These are phyloP conservation scores for Colletotrichum tropicale DNA, from an alignment of 2,329 filamentous ascomycete genomes.

Conservation along the genomic window DNA sequence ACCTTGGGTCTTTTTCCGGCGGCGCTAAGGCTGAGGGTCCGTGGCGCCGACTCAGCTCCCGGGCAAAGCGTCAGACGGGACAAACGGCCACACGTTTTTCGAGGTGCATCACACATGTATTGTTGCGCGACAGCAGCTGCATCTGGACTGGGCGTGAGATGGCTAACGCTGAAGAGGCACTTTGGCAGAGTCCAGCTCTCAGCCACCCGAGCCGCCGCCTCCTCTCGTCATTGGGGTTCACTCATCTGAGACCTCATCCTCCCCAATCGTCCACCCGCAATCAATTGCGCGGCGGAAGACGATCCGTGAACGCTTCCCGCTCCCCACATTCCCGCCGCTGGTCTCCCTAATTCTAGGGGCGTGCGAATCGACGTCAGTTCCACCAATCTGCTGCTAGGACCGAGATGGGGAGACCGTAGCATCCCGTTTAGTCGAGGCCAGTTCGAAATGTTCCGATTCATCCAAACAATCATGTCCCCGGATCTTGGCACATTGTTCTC, in stretches of 20 bases:
- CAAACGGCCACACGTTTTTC: not conserved
- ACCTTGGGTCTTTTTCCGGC: not conserved
- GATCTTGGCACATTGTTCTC: slow-evolving; percentile 10
- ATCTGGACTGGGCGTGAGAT: not conserved
- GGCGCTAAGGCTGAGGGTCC: not conserved
- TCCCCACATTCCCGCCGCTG: slow-evolving; percentile 12
- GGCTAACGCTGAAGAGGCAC: not conserved
- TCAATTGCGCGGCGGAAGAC: slow-evolving; percentile 10
- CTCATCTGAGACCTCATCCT: not conserved
- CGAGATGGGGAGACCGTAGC: not conserved
- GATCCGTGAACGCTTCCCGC: slow-evolving; percentile 20
- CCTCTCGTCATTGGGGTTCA: not conserved
- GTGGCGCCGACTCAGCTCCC: not conserved
- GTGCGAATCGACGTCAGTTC: slow-evolving; percentile 1
- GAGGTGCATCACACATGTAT: not conserved
- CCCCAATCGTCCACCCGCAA: slow-evolving; percentile 1
- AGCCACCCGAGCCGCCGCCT: not conserved
- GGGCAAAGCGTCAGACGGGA: not conserved
- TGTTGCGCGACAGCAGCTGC: not conserved
- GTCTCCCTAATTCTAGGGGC: slow-evolving; percentile 5
- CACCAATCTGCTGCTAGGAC: slow-evolving; percentile 14
- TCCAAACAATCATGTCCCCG: not conserved
- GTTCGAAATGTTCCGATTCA: not conserved
- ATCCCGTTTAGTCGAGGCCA: not conserved
- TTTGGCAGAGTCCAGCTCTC: not conserved